A percentile compares a stretch with the other conserved stretches of the same genome.
These are phyloP conservation scores for Straminergon stramineum DNA, from an alignment of 225 moss, liverwort and hornwort genomes.

Conservation along the genomic window DNA sequence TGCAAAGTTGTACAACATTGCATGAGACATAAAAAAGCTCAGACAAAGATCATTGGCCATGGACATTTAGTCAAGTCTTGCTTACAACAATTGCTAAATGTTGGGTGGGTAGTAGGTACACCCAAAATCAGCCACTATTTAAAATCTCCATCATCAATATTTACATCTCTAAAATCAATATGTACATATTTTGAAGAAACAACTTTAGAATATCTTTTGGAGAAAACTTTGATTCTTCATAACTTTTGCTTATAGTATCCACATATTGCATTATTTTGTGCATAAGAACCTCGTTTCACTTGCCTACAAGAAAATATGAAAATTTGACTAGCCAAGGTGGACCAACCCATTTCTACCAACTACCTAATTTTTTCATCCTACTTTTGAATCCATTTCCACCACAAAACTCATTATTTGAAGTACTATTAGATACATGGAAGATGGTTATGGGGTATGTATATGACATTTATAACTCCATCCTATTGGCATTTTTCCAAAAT, in stretches of 20 bases:
- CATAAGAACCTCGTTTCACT: accelerated
- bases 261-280: accelerated
- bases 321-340: not conserved
- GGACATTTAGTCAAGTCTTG: not conserved
- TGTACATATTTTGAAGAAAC: too few species aligned
- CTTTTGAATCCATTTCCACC: too few species aligned
- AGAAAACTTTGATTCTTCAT: not conserved
- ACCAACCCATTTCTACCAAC: too few species aligned
- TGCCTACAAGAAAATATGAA: not conserved
- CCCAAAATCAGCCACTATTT: accelerated
- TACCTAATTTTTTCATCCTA: too few species aligned
- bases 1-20: not conserved
- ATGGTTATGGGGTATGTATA: too few species aligned
- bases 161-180: too few species aligned
- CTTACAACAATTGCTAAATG: not conserved
- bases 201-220: not conserved
- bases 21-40: not conserved
- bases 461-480: too few species aligned
- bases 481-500: too few species aligned
- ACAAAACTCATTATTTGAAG: too few species aligned
- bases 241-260: accelerated
- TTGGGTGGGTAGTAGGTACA: too few species aligned
- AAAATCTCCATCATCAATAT: not conserved
- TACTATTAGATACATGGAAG: too few species aligned
- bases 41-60: not conserved